Conservation (phyloP, 495 filamentous ascomycete genomes). For the Aspergillus mulundensis region DNA sequence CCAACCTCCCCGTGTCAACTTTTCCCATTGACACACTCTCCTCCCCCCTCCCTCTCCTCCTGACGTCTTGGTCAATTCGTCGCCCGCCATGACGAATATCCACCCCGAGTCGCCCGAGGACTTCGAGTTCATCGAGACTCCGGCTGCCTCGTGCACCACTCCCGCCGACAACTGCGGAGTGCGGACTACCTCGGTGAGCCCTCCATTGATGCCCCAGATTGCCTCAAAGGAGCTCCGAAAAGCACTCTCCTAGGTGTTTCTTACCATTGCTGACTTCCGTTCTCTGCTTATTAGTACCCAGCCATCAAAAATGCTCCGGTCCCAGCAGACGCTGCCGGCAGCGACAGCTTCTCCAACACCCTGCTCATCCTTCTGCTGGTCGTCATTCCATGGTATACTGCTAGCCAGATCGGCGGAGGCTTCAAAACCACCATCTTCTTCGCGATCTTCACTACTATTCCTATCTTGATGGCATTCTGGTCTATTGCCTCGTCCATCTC, state of each 20-base stretch:
- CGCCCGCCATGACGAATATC: slow-evolving; percentile 41
- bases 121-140: slow-evolving; percentile 66
- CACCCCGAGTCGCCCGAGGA: slow-evolving; percentile 55
- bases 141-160: slow-evolving; percentile 47
- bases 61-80: slow-evolving; percentile 19
- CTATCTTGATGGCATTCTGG: slow-evolving; percentile 58
- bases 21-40: slow-evolving; percentile 14
- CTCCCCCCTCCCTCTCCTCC: not conserved
- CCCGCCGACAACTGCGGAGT: slow-evolving; percentile 52
- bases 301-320: slow-evolving; percentile 62
- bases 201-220: not conserved
- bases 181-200: slow-evolving; percentile 52
- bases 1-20: slow-evolving; percentile 15
- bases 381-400: slow-evolving; percentile 48
- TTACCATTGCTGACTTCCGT: not conserved
- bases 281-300: slow-evolving; percentile 42
- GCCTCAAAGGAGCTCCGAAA: not conserved
- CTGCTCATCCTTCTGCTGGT: slow-evolving; percentile 49
- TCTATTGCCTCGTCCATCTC: slow-evolving; percentile 52
- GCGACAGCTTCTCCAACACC: slow-evolving; percentile 54
- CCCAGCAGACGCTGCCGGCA: slow-evolving; percentile 54
- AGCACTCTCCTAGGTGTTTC: not conserved
- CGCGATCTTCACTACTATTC: slow-evolving; percentile 50
- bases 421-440: slow-evolving; percentile 56
- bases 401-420: slow-evolving; percentile 51